Evolutionary conservation across 208 protist genomes (phyloP), one percentile per base, ranked within the genome.

Genomic region (Trypanosoma vivax): DNA sequence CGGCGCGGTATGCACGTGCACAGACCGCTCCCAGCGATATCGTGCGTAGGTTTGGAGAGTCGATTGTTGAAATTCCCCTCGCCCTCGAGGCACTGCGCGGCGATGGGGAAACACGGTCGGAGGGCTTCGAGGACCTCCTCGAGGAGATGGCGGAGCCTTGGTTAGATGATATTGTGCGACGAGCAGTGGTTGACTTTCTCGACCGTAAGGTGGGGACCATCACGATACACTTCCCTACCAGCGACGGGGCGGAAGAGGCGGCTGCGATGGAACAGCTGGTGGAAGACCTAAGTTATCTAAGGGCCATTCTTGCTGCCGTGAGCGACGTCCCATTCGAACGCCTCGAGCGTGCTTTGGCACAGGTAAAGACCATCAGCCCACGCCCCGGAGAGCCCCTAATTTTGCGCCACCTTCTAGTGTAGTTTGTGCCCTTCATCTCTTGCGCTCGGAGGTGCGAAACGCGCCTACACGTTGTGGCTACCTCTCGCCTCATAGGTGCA

Each of bases 1-100:
- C 56, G 11, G 50, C 48, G 6, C 31, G 38, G 13, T 72, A 76
- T 38, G 50, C 60, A 40, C 54, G 60, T 14, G 64, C 66, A 14
- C 68, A 81, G 29, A 54, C 60, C 46, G 62, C 78, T 1, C 78
- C 77, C 14, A 82, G 64, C 24, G 54, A 57, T 21, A 45, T 74
- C 10, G 70, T 92, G 41, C 75, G 85, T 1, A 60, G 73, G 10
- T 57, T 92, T 45, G 85, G 85, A 3, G 85, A 92, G 48, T 76
- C 73, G 24, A 79, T 92, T 48, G 85, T 92, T 70, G 85, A 84
- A 57, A 74, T 88, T 14, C 81, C 85, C 9, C 62, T 92, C 13
- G 68, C 70, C 19, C 47, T 92, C 11, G 85, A 92, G 29, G 60
- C 70, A 9, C 58, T 89, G 19, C 50, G 71, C 23, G 61, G 52